Evolutionary conservation across 306 rosid genomes (phyloP).

Genomic region (Malus domestica): DNA sequence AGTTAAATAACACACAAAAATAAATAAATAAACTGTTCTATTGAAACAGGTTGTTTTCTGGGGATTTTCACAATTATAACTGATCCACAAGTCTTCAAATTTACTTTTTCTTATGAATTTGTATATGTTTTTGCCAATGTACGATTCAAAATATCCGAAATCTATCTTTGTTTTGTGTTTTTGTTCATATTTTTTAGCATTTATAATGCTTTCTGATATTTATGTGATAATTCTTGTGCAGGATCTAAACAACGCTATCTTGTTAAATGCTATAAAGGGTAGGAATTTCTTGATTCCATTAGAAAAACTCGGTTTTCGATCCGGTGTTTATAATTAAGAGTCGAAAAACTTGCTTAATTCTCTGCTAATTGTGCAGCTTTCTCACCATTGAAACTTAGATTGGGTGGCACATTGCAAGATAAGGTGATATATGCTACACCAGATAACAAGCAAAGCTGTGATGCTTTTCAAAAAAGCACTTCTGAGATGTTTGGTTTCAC

Average conservation of each 20-base stretch:
- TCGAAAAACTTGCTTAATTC: not conserved
- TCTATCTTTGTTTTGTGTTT: not conserved
- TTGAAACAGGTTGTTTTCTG: not conserved
- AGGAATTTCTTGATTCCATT: not conserved
- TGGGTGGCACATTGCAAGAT: constrained; percentile 90
- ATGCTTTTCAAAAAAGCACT: constrained; percentile 39
- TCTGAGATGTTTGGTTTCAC: constrained; percentile 58
- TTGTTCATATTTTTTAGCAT: not conserved
- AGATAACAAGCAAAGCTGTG: constrained; percentile 42
- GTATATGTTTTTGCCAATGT: not conserved
- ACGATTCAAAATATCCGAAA: not conserved
- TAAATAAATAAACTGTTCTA: not conserved
- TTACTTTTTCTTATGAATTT: not conserved
- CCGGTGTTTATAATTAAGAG: not conserved
- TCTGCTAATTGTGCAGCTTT: constrained; percentile 61
- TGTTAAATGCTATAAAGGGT: constrained; percentile 86
- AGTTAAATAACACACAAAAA: not conserved
- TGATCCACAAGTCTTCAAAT: not conserved
- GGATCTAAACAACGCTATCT: constrained; percentile 63
- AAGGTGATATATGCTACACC: constrained; percentile 62
- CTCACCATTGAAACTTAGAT: constrained; percentile 78
- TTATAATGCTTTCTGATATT: not conserved
- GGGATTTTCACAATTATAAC: not conserved
- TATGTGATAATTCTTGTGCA: constrained; percentile 31
- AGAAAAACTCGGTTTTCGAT: not conserved